Percentiles rank a stretch among this genome's conserved stretches.
These are phyloP conservation scores for Oropetium thomaeum DNA, from an alignment of 176 grass and related monocot species.

Conservation along the genomic window DNA sequence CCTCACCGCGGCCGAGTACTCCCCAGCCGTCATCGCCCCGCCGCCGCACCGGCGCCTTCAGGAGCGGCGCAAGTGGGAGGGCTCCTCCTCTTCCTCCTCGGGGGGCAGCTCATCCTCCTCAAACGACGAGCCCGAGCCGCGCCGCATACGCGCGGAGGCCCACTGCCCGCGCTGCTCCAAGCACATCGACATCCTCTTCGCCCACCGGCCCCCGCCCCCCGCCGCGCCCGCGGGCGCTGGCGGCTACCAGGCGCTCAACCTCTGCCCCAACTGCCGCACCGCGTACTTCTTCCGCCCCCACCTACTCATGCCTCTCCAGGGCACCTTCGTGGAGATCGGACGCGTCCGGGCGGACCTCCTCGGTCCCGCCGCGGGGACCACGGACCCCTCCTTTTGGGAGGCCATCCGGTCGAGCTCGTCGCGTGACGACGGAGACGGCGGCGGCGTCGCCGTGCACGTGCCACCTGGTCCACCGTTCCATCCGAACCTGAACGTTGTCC, in stretches of 20 bases:
- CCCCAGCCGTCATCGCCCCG: slow-evolving; percentile 19
- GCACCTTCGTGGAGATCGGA: slow-evolving; percentile 98
- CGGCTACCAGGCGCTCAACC: slow-evolving; percentile 90
- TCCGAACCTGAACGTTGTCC: slow-evolving; percentile 85
- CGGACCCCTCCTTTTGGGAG: slow-evolving; percentile 51
- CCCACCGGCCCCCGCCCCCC: slow-evolving; percentile 49
- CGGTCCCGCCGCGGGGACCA: slow-evolving; percentile 33
- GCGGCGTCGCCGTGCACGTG: slow-evolving; percentile 69
- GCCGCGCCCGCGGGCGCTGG: slow-evolving; percentile 27
- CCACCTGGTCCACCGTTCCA: slow-evolving; percentile 83
- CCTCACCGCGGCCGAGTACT: slow-evolving; percentile 35
- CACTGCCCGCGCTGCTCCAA: slow-evolving; percentile 98
- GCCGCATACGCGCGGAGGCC: slow-evolving; percentile 86
- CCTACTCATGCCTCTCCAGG: slow-evolving; percentile 72
- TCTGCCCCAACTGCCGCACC: slow-evolving; percentile 94
- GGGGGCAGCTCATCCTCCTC: slow-evolving; percentile 45
- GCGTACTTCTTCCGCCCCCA: slow-evolving; percentile 92
- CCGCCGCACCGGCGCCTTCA: slow-evolving; percentile 45
- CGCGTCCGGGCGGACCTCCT: slow-evolving; percentile 46
- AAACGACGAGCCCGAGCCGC: slow-evolving; percentile 65
- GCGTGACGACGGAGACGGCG: slow-evolving; percentile 63
- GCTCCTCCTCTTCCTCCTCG: slow-evolving; percentile 20
- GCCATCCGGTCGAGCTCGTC: slow-evolving; percentile 45
- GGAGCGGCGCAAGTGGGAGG: slow-evolving; percentile 75
- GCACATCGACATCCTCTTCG: slow-evolving; percentile 93